phyloP scores from a whole-genome alignment of 2,329 filamentous ascomycete species.

The Davidsoniella eucalypti region DNA sequence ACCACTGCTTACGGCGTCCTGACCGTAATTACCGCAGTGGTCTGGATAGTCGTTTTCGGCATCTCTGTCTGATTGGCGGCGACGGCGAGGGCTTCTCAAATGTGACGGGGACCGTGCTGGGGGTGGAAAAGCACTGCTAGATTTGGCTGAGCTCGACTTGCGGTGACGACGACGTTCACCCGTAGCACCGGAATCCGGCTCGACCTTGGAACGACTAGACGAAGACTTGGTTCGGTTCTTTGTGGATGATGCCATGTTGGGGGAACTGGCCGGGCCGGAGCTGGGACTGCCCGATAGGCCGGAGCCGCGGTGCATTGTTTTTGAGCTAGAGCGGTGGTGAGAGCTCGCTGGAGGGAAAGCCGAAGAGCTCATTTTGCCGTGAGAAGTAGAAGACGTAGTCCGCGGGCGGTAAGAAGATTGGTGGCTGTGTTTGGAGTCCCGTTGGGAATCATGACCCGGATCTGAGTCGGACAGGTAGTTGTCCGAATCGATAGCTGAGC shows the following conservation, averaged over 20 bases:
- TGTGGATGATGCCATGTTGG: background rate
- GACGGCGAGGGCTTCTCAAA: background rate
- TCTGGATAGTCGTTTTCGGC: background rate
- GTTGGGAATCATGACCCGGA: background rate
- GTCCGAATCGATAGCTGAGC: slow-evolving; percentile 3
- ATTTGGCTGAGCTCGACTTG: slow-evolving; percentile 5
- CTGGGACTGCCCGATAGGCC: background rate
- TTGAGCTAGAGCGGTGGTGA: background rate
- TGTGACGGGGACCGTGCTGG: background rate
- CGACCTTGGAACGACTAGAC: slow-evolving; percentile 3
- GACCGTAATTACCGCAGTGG: background rate
- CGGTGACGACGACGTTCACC: background rate
- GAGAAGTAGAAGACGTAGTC: slow-evolving; percentile 3
- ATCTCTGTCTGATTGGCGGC: background rate
- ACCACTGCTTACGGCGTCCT: background rate
- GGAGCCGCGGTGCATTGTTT: slow-evolving; percentile 1
- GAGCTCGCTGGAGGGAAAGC: background rate
- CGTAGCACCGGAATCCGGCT: background rate
- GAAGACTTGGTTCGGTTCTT: slow-evolving; percentile 3
- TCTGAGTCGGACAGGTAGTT: background rate
- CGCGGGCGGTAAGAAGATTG: background rate
- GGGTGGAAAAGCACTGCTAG: background rate
- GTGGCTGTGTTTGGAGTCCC: background rate
- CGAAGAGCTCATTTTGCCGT: slow-evolving; percentile 1
- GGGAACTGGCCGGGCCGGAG: background rate